Evolutionary conservation across 331 rosid species (phyloP).

Genomic region (Prunus yedoensis): DNA sequence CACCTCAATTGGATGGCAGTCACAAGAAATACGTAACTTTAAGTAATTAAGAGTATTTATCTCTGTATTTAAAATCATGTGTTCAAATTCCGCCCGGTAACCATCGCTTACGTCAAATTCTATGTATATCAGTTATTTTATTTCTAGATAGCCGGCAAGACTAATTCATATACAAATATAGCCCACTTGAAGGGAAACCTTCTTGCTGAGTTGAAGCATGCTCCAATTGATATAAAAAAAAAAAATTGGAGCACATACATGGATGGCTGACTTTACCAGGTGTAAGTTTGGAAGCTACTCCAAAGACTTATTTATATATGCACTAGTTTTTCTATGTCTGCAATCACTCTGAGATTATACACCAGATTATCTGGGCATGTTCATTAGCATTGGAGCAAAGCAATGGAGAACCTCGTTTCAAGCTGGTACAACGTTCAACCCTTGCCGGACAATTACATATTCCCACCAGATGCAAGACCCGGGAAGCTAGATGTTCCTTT

Average conservation of each 20-base stretch:
- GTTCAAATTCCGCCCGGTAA: too few species aligned
- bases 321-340: neutral
- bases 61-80: too few species aligned
- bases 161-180: too few species aligned
- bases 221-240: neutral
- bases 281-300: neutral
- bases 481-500: conserved; percentile 2
- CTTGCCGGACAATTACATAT: conserved; percentile 18
- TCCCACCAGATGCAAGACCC: conserved; percentile 20
- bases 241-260: neutral
- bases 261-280: neutral
- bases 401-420: conserved; percentile 15
- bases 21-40: too few species aligned
- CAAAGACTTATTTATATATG: neutral
- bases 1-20: too few species aligned
- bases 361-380: too few species aligned
- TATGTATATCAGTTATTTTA: too few species aligned
- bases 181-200: too few species aligned
- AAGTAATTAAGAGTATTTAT: too few species aligned
- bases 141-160: too few species aligned
- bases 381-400: neutral
- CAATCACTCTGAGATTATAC: neutral
- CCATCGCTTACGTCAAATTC: too few species aligned
- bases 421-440: neutral
- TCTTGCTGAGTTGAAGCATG: too few species aligned